A percentile compares a stretch with the other conserved stretches of the same genome.
These are phyloP conservation scores for Ophiobolus disseminans DNA, from an alignment of 2,329 filamentous ascomycete genomes.

Conservation along the genomic window DNA sequence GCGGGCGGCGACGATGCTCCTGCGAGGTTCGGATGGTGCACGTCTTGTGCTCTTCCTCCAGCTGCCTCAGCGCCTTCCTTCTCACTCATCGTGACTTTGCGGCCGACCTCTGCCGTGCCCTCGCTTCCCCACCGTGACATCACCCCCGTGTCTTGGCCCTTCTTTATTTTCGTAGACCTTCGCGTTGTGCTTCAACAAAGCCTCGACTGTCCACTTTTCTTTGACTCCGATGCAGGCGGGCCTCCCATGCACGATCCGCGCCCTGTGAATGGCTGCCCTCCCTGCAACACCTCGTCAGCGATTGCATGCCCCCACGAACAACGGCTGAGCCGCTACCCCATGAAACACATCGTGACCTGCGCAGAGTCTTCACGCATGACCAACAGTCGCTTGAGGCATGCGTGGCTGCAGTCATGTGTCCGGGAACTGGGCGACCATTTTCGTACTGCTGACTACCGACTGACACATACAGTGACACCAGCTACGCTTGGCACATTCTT, in stretches of 20 bases:
- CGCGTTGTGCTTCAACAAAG: conserved; percentile 18
- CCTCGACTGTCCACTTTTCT: conserved; percentile 9
- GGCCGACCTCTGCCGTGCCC: neutral
- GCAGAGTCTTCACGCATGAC: too few species aligned
- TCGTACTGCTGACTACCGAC: too few species aligned
- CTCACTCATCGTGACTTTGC: conserved; percentile 1
- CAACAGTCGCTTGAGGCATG: too few species aligned
- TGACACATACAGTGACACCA: too few species aligned
- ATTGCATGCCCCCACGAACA: conserved; percentile 12
- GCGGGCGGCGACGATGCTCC: neutral
- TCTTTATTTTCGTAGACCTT: neutral
- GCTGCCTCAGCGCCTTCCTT: neutral
- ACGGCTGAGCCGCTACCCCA: too few species aligned
- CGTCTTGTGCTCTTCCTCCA: neutral
- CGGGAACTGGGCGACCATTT: too few species aligned
- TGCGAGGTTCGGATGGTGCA: neutral
- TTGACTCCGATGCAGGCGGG: conserved; percentile 11
- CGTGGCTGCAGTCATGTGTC: too few species aligned
- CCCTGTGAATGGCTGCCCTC: conserved; percentile 27
- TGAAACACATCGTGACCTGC: too few species aligned
- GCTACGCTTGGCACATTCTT: too few species aligned
- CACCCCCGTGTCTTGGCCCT: neutral
- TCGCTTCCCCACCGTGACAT: neutral
- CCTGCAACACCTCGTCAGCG: neutral
- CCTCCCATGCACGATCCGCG: conserved; percentile 5